Percentiles rank a stretch among this genome's conserved stretches.
phyloP scores from a whole-genome alignment of 306 rosid species.

The Quercus berberidifolia region DNA sequence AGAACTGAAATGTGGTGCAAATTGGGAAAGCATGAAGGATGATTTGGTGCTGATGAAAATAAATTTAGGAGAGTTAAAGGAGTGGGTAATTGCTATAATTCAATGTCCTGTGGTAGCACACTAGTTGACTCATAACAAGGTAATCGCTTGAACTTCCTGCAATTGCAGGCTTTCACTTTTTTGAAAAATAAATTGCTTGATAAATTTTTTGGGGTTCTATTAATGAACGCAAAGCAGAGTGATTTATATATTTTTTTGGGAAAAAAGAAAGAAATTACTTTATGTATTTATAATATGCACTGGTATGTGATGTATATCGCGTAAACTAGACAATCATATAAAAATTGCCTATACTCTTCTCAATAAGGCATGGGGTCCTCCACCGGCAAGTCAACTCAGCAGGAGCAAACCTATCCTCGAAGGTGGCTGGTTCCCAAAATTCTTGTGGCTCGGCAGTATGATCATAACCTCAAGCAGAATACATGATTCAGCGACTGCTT shows the following conservation, averaged over 20 bases:
- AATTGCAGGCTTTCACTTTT: background rate
- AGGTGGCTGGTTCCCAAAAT: slow-evolving; percentile 15
- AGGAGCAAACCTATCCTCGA: slow-evolving; percentile 9
- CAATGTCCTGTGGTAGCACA: background rate
- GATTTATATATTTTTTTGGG: too few species aligned
- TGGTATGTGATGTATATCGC: background rate
- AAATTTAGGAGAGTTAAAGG: background rate
- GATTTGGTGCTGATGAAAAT: background rate
- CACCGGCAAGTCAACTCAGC: slow-evolving; percentile 29
- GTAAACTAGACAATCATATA: slow-evolving; percentile 5
- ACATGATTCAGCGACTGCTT: slow-evolving; percentile 28
- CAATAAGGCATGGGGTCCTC: slow-evolving; percentile 29
- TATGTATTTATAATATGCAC: slow-evolving; percentile 6
- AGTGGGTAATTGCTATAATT: background rate
- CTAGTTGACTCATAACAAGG: slow-evolving; percentile 2
- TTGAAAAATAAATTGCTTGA: slow-evolving; percentile 5
- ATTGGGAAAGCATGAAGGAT: background rate
- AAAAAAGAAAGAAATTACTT: background rate
- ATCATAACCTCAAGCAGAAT: slow-evolving; percentile 18
- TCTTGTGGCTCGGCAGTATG: slow-evolving; percentile 19
- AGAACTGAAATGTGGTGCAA: background rate
- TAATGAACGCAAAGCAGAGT: background rate
- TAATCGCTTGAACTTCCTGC: slow-evolving; percentile 14
- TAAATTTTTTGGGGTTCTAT: slow-evolving; percentile 3
- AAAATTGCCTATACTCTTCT: slow-evolving; percentile 12